Percentiles rank a stretch among this genome's conserved stretches.
Evolutionary conservation across 164 flowering plant genomes (phyloP).

Genomic region (Vitis vinifera): DNA sequence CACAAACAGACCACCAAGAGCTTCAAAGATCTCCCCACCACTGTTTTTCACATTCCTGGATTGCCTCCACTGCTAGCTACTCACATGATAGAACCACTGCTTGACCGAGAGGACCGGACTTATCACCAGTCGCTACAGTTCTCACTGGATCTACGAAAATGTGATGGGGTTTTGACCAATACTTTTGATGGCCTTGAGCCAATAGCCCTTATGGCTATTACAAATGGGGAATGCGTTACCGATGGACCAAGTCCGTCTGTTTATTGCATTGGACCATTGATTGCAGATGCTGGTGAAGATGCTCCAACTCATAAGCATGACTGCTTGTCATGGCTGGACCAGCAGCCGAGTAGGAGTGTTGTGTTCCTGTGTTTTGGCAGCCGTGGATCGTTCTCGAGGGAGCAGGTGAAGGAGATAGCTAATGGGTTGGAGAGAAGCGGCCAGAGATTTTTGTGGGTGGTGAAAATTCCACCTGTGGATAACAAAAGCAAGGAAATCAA

Average conservation of each 20-base stretch:
- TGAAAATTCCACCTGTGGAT: background rate
- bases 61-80: constrained; percentile 17
- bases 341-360: background rate
- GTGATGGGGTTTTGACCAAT: constrained; percentile 8
- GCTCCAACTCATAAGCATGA: background rate
- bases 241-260: background rate
- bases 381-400: background rate
- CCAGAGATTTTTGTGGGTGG: background rate
- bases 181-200: constrained; percentile 10
- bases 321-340: background rate
- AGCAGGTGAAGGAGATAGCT: background rate
- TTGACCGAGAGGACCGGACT: constrained; percentile 4
- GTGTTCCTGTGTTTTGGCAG: too few relatives aligned
- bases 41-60: constrained; percentile 20
- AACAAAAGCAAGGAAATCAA: background rate
- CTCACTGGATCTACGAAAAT: background rate
- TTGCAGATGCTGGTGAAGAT: background rate
- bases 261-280: constrained; percentile 10
- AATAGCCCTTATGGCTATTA: constrained; percentile 2
- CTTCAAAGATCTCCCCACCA: constrained; percentile 8
- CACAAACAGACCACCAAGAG: constrained; percentile 3
- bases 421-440: background rate
- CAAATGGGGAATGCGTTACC: background rate
- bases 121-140: constrained; percentile 11
- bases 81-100: constrained; percentile 7